Percentiles rank a stretch among this genome's conserved stretches.
Conservation (phyloP, 148 eudicot species). For the Camellia japonica region DNA sequence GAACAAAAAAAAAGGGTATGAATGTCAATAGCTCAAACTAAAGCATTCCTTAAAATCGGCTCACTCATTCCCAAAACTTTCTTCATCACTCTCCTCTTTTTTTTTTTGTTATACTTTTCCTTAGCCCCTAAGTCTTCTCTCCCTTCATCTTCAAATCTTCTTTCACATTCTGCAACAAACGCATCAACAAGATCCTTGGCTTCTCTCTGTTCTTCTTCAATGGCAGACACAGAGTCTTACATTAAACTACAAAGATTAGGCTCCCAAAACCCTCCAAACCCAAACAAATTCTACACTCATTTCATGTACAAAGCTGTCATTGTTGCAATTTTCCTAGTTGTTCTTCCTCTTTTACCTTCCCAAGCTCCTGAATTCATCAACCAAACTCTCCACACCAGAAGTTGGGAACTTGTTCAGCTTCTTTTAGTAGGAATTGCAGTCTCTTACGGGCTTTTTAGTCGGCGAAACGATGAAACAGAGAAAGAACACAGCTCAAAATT, state of each 20-base stretch:
- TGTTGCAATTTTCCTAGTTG: conserved; percentile 38
- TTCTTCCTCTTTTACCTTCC: conserved; percentile 67
- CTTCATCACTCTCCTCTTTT: conserved; percentile 26
- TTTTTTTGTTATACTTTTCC: conserved; percentile 28
- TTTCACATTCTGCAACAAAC: conserved; percentile 18
- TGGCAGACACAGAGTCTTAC: conserved; percentile 36
- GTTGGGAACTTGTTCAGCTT: conserved; percentile 87
- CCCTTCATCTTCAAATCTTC: conserved; percentile 21
- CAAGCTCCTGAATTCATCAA: conserved; percentile 62
- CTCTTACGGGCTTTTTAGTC: conserved; percentile 90
- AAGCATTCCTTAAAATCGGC: conserved; percentile 31
- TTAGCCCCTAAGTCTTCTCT: conserved; percentile 33
- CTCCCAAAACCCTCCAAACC: conserved; percentile 17
- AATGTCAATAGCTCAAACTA: conserved; percentile 5
- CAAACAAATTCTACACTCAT: conserved; percentile 38
- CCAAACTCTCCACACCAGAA: conserved; percentile 42
- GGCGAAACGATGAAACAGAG: conserved; percentile 41
- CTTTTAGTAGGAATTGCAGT: conserved; percentile 89
- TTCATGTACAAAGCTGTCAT: conserved; percentile 47
- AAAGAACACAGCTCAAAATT: conserved; percentile 31
- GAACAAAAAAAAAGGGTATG: conserved; percentile 5
- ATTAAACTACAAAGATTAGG: conserved; percentile 20
- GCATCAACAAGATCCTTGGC: conserved; percentile 12
- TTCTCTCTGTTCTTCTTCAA: conserved; percentile 25
- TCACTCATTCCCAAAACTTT: conserved; percentile 43